phyloP scores from a whole-genome alignment of 495 filamentous ascomycete genomes.

The Penicillium verhagenii region DNA sequence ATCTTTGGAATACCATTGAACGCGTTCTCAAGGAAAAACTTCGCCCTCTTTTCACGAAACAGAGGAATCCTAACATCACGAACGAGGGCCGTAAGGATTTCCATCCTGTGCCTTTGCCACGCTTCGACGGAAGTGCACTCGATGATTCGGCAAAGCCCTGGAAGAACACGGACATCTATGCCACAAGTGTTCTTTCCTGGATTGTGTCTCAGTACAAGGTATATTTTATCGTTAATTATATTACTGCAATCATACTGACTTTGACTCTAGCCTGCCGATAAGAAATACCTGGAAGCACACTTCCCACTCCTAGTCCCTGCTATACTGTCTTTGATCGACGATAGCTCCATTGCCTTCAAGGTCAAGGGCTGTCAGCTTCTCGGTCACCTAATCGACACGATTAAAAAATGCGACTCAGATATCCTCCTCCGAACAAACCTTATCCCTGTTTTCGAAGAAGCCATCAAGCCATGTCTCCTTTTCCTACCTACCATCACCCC shows the following conservation, averaged over 20 bases:
- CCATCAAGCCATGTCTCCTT: conserved; percentile 68
- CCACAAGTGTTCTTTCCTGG: conserved; percentile 67
- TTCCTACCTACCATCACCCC: conserved; percentile 80
- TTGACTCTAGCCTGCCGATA: conserved; percentile 22
- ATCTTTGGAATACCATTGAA: conserved; percentile 47
- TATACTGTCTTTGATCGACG: conserved; percentile 76
- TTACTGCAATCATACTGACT: conserved; percentile 6
- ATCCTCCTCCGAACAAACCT: conserved; percentile 73
- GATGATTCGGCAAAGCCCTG: conserved; percentile 63
- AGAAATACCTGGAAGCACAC: conserved; percentile 43
- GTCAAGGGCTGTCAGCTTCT: conserved; percentile 61
- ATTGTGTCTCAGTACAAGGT: conserved; percentile 48
- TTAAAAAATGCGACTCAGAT: conserved; percentile 42
- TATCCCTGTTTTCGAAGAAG: conserved; percentile 73
- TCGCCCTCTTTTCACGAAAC: conserved; percentile 69
- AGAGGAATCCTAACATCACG: conserved; percentile 62
- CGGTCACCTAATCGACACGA: conserved; percentile 57
- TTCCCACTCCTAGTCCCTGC: conserved; percentile 87
- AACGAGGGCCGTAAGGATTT: conserved; percentile 59
- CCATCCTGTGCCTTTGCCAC: conserved; percentile 41
- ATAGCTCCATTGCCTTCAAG: conserved; percentile 55
- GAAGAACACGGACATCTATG: conserved; percentile 64
- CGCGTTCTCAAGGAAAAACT: conserved; percentile 51
- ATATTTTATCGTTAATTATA: background rate
- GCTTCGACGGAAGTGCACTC: conserved; percentile 44